Conservation (phyloP, 2,329 filamentous ascomycete species). For the Fusarium anthophilum region DNA sequence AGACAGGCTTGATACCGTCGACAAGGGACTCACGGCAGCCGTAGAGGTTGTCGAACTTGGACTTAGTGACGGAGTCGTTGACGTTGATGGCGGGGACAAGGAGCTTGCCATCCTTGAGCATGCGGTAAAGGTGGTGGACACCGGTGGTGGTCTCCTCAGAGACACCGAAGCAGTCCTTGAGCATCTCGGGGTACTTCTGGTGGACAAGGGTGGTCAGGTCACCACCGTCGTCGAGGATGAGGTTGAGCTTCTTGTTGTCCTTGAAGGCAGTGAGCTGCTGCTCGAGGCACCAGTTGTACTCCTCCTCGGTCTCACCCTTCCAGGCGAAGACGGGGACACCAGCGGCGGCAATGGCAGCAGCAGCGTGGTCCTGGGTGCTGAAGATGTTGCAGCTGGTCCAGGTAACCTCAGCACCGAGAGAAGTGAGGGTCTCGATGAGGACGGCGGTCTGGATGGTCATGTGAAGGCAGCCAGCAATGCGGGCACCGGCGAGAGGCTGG, state of each 20-base stretch:
- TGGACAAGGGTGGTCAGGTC: conserved; percentile 96
- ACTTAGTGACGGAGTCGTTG: conserved; percentile 99
- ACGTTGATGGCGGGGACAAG: conserved; percentile 98
- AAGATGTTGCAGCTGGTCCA: conserved; percentile 99
- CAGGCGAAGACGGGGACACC: conserved; percentile 87
- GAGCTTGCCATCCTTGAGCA: conserved; percentile 91
- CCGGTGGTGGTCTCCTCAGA: conserved; percentile 99
- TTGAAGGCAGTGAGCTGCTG: conserved; percentile 98
- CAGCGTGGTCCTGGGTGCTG: conserved; percentile 98
- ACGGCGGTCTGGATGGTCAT: conserved; percentile 99
- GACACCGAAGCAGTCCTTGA: conserved; percentile 97
- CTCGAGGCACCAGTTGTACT: conserved; percentile 99
- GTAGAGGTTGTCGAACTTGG: conserved; percentile 99
- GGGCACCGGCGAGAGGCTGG: conserved; percentile 93
- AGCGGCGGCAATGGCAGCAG: conserved; percentile 92
- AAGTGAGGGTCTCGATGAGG: conserved; percentile 95
- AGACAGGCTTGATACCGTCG: conserved; percentile 99
- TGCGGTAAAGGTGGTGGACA: conserved; percentile 99
- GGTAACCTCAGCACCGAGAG: conserved; percentile 97
- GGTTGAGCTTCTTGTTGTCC: conserved; percentile 94
- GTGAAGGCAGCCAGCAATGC: conserved; percentile 97
- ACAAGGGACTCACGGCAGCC: conserved; percentile 98
- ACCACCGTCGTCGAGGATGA: conserved; percentile 98
- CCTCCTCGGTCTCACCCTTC: conserved; percentile 97
- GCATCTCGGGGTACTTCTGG: conserved; percentile 98